Evolutionary conservation across 768 basidiomycete genomes (phyloP).

Genomic region (Xerocomellus intermedius): DNA sequence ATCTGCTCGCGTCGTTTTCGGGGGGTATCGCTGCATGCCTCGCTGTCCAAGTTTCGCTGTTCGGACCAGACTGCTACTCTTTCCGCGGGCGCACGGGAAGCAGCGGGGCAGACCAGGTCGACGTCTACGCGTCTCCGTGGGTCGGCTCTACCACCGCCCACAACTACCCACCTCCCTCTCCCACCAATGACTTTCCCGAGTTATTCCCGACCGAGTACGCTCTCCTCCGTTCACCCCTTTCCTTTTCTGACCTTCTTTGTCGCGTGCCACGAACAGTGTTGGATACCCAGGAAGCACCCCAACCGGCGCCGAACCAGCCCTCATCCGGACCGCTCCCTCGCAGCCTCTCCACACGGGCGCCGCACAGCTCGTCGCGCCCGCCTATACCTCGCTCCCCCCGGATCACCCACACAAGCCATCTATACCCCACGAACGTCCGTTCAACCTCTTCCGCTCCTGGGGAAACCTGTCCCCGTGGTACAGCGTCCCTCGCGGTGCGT

Average conservation of each 20-base stretch:
- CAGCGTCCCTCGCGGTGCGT: constrained; percentile 60
- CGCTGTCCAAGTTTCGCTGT: too few species aligned
- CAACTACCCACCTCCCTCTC: too few species aligned
- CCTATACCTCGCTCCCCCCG: constrained; percentile 24
- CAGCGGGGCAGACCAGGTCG: too few species aligned
- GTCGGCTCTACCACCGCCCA: too few species aligned
- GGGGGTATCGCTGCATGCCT: too few species aligned
- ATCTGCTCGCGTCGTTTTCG: too few species aligned
- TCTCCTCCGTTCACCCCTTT: too few species aligned
- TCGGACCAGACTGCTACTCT: too few species aligned
- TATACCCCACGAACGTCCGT: constrained; percentile 35
- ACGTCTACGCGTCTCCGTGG: too few species aligned
- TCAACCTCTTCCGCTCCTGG: constrained; percentile 75
- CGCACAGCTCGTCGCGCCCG: constrained; percentile 58
- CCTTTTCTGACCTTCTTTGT: too few species aligned
- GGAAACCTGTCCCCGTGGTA: constrained; percentile 88
- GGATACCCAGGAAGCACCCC: constrained; percentile 78
- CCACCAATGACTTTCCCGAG: too few species aligned
- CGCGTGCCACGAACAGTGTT: constrained; percentile 36
- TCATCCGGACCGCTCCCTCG: constrained; percentile 72
- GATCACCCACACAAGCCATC: constrained; percentile 1
- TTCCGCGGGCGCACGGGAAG: too few species aligned
- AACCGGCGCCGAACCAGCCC: constrained; percentile 73
- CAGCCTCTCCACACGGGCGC: constrained; percentile 77
- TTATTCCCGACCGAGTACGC: constrained; percentile 63